Base-by-base conservation (phyloP, 1,139 yeast species). In the Suhomyces wounanorum region DNA sequence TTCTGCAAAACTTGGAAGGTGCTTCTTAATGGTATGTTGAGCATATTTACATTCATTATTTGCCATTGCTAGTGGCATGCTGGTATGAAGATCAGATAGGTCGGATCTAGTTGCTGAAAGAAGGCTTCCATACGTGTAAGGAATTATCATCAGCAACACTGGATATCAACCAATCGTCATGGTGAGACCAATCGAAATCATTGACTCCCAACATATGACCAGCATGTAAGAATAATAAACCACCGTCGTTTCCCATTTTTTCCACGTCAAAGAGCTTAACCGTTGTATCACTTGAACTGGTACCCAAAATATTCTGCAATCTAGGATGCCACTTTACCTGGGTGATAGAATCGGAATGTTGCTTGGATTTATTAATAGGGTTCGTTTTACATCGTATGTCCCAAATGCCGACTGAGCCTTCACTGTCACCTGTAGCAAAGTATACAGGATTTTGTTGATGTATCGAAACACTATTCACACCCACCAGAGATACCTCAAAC, bases 141-240 rank as follows among this genome's bases (percentile, higher is more conserved):
- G 96, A 82, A 64, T 94, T 94, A 63, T 94, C 98, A 62, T 89
- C 94, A 0, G 94, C 85, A 3, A 90, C 96, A 62, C 91, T 84
- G 8, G 94, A 87, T 43, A 92, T 60, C 69, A 89, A 78, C 88
- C 92, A 85, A 10, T 86, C 84, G 55, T 87, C 87, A 56, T 83
- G 84, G 1, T 84, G 82, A 52, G 91, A 89, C 99, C 99, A 94
- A 44, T 85, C 82, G 43, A 92, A 74, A 63, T 92, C 98, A 60
- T 87, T 85, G 14, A 94, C 89, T 21, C 95, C 92, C 50, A 87
- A 75, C 79, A 94, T 83, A 65, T 94, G 99, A 0, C 99, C 99
- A 11, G 87, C 89, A 66, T 95, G 99, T 35, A 81, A 77, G 63
- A 94, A 92, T 21, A 85, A 53, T 43, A 85, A 68, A 50, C 76